These are phyloP conservation scores for Saraca asoca DNA, from an alignment of 331 rosid species.

Conservation along the genomic window DNA sequence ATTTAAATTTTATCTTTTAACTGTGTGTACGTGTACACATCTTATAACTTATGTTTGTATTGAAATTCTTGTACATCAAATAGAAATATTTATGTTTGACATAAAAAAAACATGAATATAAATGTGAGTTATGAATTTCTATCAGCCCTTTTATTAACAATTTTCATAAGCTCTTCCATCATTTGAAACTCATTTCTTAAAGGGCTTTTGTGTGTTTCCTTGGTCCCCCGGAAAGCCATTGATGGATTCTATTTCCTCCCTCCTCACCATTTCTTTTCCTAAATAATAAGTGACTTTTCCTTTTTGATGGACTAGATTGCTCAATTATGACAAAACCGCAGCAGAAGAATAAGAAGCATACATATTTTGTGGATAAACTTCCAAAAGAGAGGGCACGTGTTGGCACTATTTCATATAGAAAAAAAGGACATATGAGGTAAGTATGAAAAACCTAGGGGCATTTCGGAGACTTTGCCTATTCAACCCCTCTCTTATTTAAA, in stretches of 20 bases:
- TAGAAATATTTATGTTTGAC: too few relatives aligned
- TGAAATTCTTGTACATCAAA: too few relatives aligned
- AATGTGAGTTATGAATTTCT: too few relatives aligned
- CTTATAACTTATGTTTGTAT: too few relatives aligned
- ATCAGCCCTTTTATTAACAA: too few relatives aligned
- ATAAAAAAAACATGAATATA: too few relatives aligned
- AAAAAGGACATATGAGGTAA: conserved; percentile 23
- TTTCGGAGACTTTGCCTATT: background rate
- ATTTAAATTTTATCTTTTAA: too few relatives aligned
- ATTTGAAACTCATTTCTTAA: conserved; percentile 44
- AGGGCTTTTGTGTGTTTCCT: conserved; percentile 12
- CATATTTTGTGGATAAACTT: conserved; percentile 37
- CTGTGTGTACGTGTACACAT: too few relatives aligned
- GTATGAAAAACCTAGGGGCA: conserved; percentile 11
- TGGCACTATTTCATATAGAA: conserved; percentile 27
- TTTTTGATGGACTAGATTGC: conserved; percentile 34
- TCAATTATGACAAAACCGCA: conserved; percentile 43
- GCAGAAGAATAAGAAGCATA: background rate
- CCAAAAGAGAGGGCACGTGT: conserved; percentile 37
- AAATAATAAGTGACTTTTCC: background rate
- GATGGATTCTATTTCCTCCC: conserved; percentile 40
- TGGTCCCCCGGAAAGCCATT: conserved; percentile 28
- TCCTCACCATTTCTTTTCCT: conserved; percentile 8
- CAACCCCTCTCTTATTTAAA: conserved; percentile 42
- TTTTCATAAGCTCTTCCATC: conserved; percentile 31